Evolutionary conservation across 768 basidiomycete genomes (phyloP).

Genomic region (Mycena olivaceomarginata): DNA sequence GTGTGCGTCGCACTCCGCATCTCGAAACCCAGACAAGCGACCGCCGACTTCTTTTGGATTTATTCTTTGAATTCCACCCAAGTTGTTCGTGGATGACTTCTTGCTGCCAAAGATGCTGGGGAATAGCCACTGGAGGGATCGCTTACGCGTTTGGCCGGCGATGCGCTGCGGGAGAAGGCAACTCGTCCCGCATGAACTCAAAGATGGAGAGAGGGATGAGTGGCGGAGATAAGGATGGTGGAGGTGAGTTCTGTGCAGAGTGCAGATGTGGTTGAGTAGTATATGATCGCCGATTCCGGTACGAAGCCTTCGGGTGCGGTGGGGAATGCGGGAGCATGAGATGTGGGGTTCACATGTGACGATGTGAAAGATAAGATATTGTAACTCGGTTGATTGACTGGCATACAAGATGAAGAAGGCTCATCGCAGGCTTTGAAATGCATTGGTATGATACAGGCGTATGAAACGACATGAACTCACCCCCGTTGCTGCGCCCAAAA

Average conservation of each 20-base stretch:
- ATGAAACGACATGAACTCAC: background rate
- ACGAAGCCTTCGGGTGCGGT: background rate
- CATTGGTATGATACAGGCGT: background rate
- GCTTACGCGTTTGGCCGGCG: conserved; percentile 2
- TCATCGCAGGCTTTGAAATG: background rate
- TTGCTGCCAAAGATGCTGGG: conserved; percentile 21
- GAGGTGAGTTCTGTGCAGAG: background rate
- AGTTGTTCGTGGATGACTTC: conserved; percentile 6
- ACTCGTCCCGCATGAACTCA: conserved; percentile 26
- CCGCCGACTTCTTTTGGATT: background rate
- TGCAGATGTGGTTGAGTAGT: background rate
- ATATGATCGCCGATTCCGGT: background rate
- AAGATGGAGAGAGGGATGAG: conserved; percentile 28
- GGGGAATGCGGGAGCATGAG: background rate
- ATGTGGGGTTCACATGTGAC: background rate
- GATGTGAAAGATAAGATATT: background rate
- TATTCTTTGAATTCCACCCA: background rate
- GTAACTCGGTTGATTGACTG: background rate
- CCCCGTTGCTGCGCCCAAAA: background rate
- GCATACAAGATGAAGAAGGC: background rate
- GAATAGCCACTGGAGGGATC: conserved; percentile 12
- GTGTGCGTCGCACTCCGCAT: too few species aligned
- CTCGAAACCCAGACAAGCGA: background rate
- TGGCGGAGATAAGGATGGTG: background rate
- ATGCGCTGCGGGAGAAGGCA: background rate